These are phyloP conservation scores for Rhodotorula graminis DNA, from an alignment of 768 basidiomycete species.

Conservation along the genomic window DNA sequence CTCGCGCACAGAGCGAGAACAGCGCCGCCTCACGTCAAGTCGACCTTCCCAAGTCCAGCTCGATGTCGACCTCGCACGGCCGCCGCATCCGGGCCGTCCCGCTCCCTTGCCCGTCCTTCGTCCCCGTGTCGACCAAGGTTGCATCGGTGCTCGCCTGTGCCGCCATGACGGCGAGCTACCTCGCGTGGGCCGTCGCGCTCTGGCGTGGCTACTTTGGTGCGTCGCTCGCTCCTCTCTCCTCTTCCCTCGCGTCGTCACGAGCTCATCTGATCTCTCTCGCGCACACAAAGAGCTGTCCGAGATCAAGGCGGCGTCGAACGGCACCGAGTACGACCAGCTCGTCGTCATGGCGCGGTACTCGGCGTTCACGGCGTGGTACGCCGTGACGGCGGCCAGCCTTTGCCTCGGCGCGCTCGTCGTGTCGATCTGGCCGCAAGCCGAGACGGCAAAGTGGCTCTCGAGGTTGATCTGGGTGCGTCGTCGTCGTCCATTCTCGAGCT, in stretches of 20 bases:
- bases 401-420: slow-evolving; percentile 4
- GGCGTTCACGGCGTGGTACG: slow-evolving; percentile 6
- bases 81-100: slow-evolving; percentile 1
- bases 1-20: no score
- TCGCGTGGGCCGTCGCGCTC: not conserved
- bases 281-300: not conserved
- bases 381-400: not conserved
- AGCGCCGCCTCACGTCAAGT: not conserved
- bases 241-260: not conserved
- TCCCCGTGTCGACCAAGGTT: not conserved
- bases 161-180: not conserved
- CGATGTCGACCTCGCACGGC: not conserved
- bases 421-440: slow-evolving; percentile 12
- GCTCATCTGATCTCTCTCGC: not conserved
- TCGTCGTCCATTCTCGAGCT: no score
- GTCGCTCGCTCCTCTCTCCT: not conserved
- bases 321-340: slow-evolving; percentile 4
- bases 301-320: not conserved
- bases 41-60: not conserved
- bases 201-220: slow-evolving; percentile 1
- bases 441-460: slow-evolving; percentile 12
- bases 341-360: not conserved
- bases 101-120: slow-evolving; percentile 12
- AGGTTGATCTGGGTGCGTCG: slow-evolving; percentile 14
- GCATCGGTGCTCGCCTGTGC: not conserved